Base-by-base conservation (phyloP, 257 asterid genomes). In the Solanum commersonii region DNA sequence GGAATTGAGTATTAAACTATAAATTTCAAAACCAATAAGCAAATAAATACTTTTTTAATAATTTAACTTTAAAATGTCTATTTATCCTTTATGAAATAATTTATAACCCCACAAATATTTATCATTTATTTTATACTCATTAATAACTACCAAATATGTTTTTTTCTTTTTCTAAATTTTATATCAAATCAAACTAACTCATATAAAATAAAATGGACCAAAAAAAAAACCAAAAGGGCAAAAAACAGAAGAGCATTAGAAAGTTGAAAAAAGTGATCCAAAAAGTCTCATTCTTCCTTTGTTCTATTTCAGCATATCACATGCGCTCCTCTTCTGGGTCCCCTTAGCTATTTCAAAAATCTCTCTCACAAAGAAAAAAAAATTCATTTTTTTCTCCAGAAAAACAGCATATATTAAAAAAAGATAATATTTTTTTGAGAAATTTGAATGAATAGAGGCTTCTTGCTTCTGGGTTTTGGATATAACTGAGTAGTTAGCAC, bases 281-380 rank as follows among this genome's bases (percentile, higher is more conserved):
- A 79, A 78, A 79, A 77, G 60, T 77, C 63, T 40, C 84, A 40
- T 78, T 78, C 84, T 77, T 38, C 84, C 59, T 33, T 77, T 77
- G 65, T 81, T 44, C 85, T 35, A 27, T 79, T 78, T 79, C 84
- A 79, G 67, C 85, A 27, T 27, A 79, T 81, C 85, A 81, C 85
- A 81, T 81, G 85, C 84, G 84, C 84, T 79, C 84, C 84, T 22
- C 84, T 27, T 12, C 68, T 81, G 85, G 85, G 67, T 9, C 85
- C 63, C 35, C 16, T 44, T 15, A 2, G 14, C 63, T 44, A 27
- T 44, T 79, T 79, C 67, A 79, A 79, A 79, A 79, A 44, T 79
- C 65, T 78, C 83, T 42, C 79, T 5, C 14, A 68, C 37, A 27
- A 1, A 23, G 4, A 38, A 2, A 76, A 20, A 22, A 76, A 23